Percentiles rank a stretch among this genome's conserved stretches.
phyloP scores from a whole-genome alignment of 148 eudicot genomes.

The Cornus controversa region DNA sequence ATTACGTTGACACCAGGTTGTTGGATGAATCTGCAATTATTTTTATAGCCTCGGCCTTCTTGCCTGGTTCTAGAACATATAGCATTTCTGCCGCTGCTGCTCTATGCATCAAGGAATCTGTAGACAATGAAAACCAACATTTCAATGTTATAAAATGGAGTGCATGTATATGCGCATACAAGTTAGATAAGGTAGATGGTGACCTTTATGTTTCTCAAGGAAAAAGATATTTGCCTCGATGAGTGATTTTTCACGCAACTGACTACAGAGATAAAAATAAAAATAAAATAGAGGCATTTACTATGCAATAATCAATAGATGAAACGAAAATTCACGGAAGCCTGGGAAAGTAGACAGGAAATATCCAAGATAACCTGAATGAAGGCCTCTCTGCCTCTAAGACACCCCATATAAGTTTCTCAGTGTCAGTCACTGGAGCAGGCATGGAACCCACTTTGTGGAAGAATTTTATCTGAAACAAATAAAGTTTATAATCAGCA shows the following conservation, averaged over 20 bases:
- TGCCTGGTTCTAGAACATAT: conserved; percentile 64
- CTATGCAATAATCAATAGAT: background rate
- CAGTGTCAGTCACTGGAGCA: conserved; percentile 70
- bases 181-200: conserved; percentile 9
- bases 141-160: background rate
- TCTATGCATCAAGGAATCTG: conserved; percentile 94
- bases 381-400: conserved; percentile 78
- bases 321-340: background rate
- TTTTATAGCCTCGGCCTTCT: conserved; percentile 68
- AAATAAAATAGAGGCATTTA: background rate
- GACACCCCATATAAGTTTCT: conserved; percentile 74
- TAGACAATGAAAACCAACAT: conserved; percentile 3
- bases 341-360: conserved; percentile 4
- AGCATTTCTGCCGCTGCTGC: conserved; percentile 92
- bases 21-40: conserved; percentile 72
- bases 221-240: conserved; percentile 69
- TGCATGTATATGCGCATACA: background rate
- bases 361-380: conserved; percentile 52
- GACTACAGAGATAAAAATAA: conserved; percentile 40
- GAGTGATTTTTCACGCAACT: conserved; percentile 71
- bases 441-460: conserved; percentile 73
- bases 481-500: background rate
- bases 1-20: conserved; percentile 50
- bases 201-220: conserved; percentile 82
- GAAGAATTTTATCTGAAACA: conserved; percentile 75